phyloP scores from a whole-genome alignment of 129 eudicot species.

The Chrysanthemum lavandulifolium region DNA sequence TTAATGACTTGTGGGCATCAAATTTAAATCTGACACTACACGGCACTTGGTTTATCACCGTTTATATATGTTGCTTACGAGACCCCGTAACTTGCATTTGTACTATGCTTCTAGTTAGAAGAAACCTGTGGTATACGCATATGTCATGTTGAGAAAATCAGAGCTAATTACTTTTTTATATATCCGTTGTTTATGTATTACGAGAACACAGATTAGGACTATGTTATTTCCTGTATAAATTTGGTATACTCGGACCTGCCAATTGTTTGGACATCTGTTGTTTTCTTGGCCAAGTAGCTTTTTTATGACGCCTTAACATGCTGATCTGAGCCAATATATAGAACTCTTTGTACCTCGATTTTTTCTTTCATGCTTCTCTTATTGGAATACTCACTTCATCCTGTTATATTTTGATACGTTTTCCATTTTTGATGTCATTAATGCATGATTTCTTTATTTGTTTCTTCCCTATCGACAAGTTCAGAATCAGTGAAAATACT shows the following conservation, averaged over 20 bases:
- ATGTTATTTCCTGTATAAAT: no score
- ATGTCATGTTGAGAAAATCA: no score
- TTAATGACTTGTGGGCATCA: neutral
- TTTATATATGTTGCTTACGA: neutral
- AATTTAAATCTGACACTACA: neutral
- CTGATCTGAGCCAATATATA: neutral
- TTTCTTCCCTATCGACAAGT: neutral
- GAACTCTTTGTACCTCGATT: neutral
- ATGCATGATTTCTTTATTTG: neutral
- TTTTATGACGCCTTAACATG: constrained; percentile 2
- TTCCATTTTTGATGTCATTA: constrained; percentile 14
- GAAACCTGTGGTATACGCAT: neutral
- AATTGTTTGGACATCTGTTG: no score
- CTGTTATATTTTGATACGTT: constrained; percentile 1
- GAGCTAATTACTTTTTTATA: no score
- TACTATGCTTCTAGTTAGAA: neutral
- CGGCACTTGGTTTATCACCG: neutral
- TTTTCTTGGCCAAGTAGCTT: no score
- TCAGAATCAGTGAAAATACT: neutral
- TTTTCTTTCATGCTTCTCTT: constrained; percentile 1
- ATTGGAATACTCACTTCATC: constrained; percentile 8
- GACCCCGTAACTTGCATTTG: constrained; percentile 11
- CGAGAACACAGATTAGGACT: no score
- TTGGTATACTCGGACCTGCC: no score
- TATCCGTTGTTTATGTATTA: no score